Evolutionary conservation across 75 land plant species (phyloP).

Genomic region (Pinus tabuliformis): DNA sequence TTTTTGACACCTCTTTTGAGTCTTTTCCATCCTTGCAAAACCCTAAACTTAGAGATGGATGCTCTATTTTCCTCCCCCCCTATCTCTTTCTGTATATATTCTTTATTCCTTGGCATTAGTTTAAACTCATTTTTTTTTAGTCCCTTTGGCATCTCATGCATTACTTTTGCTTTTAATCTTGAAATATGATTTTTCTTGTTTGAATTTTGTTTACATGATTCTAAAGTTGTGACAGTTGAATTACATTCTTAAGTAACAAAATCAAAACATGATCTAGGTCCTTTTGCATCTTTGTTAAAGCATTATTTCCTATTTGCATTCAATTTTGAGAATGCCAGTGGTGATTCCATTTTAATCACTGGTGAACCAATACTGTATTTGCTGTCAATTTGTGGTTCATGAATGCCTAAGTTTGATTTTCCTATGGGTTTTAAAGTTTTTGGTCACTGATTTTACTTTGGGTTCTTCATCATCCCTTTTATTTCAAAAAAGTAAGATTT

Average conservation of each 20-base stretch:
- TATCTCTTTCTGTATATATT: not conserved
- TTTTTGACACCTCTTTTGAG: not conserved
- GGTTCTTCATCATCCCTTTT: not conserved
- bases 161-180: not conserved
- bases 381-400: not conserved
- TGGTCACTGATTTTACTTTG: not conserved
- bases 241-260: not conserved
- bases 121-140: not conserved
- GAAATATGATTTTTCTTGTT: not conserved
- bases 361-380: not conserved
- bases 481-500: not conserved
- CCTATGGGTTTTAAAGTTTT: not conserved
- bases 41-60: not conserved
- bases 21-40: not conserved
- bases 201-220: not conserved
- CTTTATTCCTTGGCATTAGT: not conserved
- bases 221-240: not conserved
- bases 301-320: not conserved
- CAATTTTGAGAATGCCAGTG: not conserved
- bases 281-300: not conserved
- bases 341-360: not conserved
- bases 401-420: not conserved
- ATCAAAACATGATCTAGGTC: not conserved
- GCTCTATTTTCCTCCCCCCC: not conserved
- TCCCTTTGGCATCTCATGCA: not conserved